Evolutionary conservation across 2,329 filamentous ascomycete genomes (phyloP), one percentile per base, ranked within the genome.

Genomic region (Fulvia fulva): DNA sequence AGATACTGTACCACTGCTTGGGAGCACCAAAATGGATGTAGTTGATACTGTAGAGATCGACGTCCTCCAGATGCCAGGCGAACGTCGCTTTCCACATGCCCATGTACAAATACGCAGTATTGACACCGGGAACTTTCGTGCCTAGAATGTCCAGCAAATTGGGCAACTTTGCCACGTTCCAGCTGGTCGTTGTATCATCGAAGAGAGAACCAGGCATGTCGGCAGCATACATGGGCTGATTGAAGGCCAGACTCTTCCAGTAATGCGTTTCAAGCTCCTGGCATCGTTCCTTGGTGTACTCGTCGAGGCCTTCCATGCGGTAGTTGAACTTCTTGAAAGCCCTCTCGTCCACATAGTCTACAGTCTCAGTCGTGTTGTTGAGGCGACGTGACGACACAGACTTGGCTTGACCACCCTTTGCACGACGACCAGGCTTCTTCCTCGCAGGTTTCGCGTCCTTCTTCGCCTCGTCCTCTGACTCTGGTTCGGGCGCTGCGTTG

Each of bases 51-150:
- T 99, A 99, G 4, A 99, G 83, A 77, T 99, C 94, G 44, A 99
- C 93, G 72, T 99, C 94, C 73, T 99, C 94, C 54, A 99, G 78
- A 82, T 99, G 94, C 94, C 94, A 99, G 8, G 94, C 94, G 73
- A 99, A 99, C 0, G 94, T 97, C 12, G 94, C 93, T 75, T 97
- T 97, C 94, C 94, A 99, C 94, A 99, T 99, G 45, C 94, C 94
- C 59, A 99, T 81, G 71, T 99, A 99, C 1, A 99, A 83, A 71
- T 99, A 99, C 1, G 94, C 93, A 1, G 93, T 99, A 70, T 99
- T 99, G 70, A 99, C 95, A 65, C 94, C 94, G 2, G 94, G 95
- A 8, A 99, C 91, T 67, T 97, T 96, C 56, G 91, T 93, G 6
- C 94, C 94, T 1, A 99, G 81, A 3, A 97, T 90, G 74, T 99